Evolutionary conservation across 2,329 filamentous ascomycete species (phyloP).

Genomic region (Ceratocystis eucalypticola): DNA sequence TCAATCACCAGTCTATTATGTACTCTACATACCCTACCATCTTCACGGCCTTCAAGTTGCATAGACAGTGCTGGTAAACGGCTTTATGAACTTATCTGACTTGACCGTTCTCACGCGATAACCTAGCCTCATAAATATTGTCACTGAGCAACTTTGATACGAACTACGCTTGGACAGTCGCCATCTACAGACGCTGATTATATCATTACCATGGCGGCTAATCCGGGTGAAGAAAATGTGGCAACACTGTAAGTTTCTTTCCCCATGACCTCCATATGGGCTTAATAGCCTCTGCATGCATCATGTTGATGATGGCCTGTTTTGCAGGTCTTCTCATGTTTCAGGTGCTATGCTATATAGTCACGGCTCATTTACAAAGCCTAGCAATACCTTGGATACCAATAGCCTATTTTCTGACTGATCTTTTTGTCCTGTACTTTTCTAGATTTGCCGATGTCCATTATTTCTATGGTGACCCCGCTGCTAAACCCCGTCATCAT

Average conservation of each 20-base stretch:
- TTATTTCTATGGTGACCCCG: slow-evolving; percentile 61
- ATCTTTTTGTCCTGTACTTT: slow-evolving; percentile 4
- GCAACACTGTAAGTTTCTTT: slow-evolving; percentile 34
- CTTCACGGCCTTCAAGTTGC: neutral
- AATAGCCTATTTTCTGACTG: neutral
- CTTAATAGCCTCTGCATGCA: neutral
- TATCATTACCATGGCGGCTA: slow-evolving; percentile 31
- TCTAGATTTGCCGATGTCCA: slow-evolving; percentile 63
- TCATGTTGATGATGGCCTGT: neutral
- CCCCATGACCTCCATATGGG: neutral
- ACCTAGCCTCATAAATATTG: neutral
- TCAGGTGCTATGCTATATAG: neutral
- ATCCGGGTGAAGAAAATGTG: slow-evolving; percentile 38
- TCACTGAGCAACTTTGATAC: neutral
- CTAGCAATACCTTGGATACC: neutral
- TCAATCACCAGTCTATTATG: neutral
- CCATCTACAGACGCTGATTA: neutral
- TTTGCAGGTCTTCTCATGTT: slow-evolving; percentile 1
- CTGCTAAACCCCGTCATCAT: slow-evolving; percentile 57
- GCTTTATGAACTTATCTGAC: neutral
- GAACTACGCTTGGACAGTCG: neutral
- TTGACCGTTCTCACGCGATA: neutral
- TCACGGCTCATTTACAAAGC: neutral
- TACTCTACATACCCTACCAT: neutral
- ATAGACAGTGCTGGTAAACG: neutral